A percentile compares a stretch with the other conserved stretches of the same genome.
These are phyloP conservation scores for Ophiostoma montium DNA, from an alignment of 2,329 filamentous ascomycete species.

Conservation along the genomic window DNA sequence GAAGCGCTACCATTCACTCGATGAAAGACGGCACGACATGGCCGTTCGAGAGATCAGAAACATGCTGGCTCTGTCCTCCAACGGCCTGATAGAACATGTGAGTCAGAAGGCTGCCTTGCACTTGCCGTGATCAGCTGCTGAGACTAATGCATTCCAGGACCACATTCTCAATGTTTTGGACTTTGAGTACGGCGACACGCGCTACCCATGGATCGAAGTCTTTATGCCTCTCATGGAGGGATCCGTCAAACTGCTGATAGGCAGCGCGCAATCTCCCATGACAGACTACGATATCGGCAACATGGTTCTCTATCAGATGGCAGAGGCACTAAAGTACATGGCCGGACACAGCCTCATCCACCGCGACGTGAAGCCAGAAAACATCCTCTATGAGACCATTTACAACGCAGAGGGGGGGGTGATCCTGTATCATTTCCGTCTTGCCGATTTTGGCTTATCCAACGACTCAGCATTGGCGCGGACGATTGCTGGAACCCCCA, in stretches of 20 bases:
- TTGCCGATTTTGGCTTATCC: conserved; percentile 90
- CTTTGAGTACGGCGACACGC: background rate
- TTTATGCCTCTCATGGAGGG: conserved; percentile 13
- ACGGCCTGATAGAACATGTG: conserved; percentile 6
- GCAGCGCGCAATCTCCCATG: background rate
- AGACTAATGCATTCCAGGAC: conserved; percentile 3
- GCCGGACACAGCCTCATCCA: conserved; percentile 62
- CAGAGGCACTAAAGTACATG: conserved; percentile 14
- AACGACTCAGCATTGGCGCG: conserved; percentile 33
- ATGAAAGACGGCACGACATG: conserved; percentile 15
- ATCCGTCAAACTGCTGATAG: conserved; percentile 4
- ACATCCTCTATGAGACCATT: conserved; percentile 61
- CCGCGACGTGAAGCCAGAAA: conserved; percentile 93
- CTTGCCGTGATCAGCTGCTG: too few relatives aligned
- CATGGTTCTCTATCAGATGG: conserved; percentile 13
- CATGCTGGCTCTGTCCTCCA: conserved; percentile 12
- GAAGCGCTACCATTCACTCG: conserved; percentile 17
- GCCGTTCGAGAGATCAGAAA: conserved; percentile 17
- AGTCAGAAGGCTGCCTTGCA: background rate
- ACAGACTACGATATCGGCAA: background rate
- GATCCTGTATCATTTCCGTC: conserved; percentile 48
- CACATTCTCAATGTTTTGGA: conserved; percentile 13
- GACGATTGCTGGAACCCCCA: conserved; percentile 16
- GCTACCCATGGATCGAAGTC: conserved; percentile 10
- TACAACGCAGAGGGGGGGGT: background rate